Evolutionary conservation across 2,329 filamentous ascomycete genomes (phyloP).

Genomic region (Esteya vermicola): DNA sequence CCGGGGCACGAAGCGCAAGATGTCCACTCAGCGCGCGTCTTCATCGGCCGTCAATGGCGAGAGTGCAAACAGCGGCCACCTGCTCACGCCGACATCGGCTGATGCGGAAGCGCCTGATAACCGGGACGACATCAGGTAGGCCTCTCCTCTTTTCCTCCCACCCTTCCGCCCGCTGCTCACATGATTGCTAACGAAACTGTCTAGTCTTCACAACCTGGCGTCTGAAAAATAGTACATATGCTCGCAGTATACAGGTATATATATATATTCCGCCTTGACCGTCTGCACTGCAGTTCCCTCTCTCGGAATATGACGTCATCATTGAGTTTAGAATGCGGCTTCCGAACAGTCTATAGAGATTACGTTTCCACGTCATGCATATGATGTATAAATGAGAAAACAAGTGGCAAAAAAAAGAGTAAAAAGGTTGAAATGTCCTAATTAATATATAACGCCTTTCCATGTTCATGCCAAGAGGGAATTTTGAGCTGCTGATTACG

Average conservation of each 20-base stretch:
- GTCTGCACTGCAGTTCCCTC: not conserved
- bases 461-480: too few relatives aligned
- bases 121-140: conserved; percentile 7
- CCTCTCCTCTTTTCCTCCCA: not conserved
- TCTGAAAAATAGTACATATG: not conserved
- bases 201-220: not conserved
- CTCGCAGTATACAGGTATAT: not conserved
- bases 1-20: conserved; percentile 45
- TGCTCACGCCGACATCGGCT: not conserved
- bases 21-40: too few relatives aligned
- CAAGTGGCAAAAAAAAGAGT: too few relatives aligned
- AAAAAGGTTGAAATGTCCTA: too few relatives aligned
- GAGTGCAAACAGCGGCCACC: not conserved
- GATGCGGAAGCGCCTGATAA: not conserved
- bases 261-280: too few relatives aligned
- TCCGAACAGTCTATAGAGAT: too few relatives aligned
- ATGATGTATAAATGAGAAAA: too few relatives aligned
- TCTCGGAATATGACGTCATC: not conserved
- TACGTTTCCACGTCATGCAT: too few relatives aligned
- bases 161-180: too few relatives aligned
- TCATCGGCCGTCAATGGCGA: not conserved
- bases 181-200: not conserved
- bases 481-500: not conserved
- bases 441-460: too few relatives aligned
- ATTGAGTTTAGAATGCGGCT: not conserved